Base-by-base conservation (phyloP, 2,329 filamentous ascomycete species). In the Colletotrichum orchidophilum region DNA sequence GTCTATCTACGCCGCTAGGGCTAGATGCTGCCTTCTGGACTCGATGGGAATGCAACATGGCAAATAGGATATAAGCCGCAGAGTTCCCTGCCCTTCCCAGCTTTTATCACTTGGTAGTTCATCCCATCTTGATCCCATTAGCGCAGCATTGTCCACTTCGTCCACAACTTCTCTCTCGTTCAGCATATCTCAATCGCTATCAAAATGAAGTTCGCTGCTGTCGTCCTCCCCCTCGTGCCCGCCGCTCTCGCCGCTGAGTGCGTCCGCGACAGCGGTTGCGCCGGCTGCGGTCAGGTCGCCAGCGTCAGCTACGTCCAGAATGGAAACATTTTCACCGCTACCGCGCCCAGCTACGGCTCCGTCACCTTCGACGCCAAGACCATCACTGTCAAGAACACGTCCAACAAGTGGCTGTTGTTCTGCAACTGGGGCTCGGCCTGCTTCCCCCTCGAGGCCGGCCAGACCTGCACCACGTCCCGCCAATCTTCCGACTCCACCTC, bases 381-480 rank as follows among this genome's bases (percentile, higher is more conserved):
- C 8, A 27, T 67, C 8, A 49, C 65, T 3, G 65, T 67, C 50
- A 27, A 63, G 35, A 67, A 67, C 65, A 63, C 58, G 12, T 62
- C 65, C n/a, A 57, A 63, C 15, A 67, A 63, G 27, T 67, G 58
- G 65, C 35, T 63, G 1, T 15, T 66, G 49, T 54, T 63, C 65
- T 63, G 65, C 65, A 29, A 29, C 5, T 67, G 63, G 50, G 65
- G 50, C 21, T 54, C 57, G 15, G 18, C 54, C 15, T 67, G 65
- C 7, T 50, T 63, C 9, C 65, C 58, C 5, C 26, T 67, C 24
- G 50, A 27, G 26, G 65, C 58, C 26, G 65, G 65, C 26, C 58
- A 67, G 7, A 49, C 35, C 24, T 67, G 55, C 52, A 63, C 65
- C 21, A 33, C 65, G 9, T 24, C 50, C 59, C 65, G 65, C 26